phyloP scores from a whole-genome alignment of 169 alveolate genomes.

The Eimeria sp. region DNA sequence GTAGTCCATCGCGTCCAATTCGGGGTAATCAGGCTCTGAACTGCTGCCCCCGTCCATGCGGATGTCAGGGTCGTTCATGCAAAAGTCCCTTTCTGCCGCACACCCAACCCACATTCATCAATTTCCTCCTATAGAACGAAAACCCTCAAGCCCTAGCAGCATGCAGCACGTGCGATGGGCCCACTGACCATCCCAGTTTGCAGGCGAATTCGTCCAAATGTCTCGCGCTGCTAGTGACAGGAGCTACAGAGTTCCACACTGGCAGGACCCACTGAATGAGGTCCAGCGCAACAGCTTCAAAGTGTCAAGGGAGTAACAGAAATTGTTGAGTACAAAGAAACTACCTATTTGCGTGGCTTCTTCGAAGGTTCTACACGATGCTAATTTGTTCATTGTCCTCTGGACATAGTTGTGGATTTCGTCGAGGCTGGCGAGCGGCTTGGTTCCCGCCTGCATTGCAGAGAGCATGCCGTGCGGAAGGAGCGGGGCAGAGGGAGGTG shows the following conservation, averaged over 20 bases:
- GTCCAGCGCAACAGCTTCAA: not conserved
- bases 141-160: not conserved
- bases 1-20: constrained; percentile 61
- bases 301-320: not conserved
- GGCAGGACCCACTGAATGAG: not conserved
- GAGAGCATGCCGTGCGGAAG: not conserved
- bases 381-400: constrained; percentile 36
- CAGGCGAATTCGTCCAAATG: not conserved
- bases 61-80: constrained; percentile 44
- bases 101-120: not conserved
- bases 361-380: constrained; percentile 1
- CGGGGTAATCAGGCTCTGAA: constrained; percentile 12
- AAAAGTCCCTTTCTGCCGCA: constrained; percentile 2
- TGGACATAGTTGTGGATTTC: constrained; percentile 45
- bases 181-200: no score
- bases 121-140: no score
- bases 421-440: constrained; percentile 28
- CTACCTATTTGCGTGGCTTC: constrained; percentile 37
- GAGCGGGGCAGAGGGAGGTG: not conserved
- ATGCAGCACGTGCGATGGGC: not conserved
- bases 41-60: constrained; percentile 27
- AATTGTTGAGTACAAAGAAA: not conserved
- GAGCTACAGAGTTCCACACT: not conserved
- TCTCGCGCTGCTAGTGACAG: not conserved
- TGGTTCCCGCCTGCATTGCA: not conserved